Conservation (phyloP, 1,139 yeast species). For the Yamadazyma kanchanaburiensis region DNA sequence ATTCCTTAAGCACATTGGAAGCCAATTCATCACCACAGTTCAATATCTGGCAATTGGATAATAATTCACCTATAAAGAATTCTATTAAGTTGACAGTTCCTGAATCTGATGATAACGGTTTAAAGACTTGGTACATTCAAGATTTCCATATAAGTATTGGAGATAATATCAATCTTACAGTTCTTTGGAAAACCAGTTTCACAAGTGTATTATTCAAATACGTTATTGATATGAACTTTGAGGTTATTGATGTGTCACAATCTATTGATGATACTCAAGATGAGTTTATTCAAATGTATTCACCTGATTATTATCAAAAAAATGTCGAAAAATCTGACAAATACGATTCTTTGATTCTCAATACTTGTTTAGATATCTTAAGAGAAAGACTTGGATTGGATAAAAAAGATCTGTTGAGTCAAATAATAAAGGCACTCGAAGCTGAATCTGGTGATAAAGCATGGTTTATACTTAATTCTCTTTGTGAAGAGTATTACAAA, state of each 20-base stretch:
- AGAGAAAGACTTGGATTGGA: slow-evolving; percentile 20
- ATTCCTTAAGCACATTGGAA: slow-evolving; percentile 11
- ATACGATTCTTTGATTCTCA: slow-evolving; percentile 42
- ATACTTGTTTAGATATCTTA: slow-evolving; percentile 36
- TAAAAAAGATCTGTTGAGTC: slow-evolving; percentile 14
- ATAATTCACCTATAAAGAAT: slow-evolving; percentile 1
- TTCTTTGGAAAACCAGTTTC: slow-evolving; percentile 66
- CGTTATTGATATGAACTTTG: slow-evolving; percentile 17
- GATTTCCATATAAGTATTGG: slow-evolving; percentile 31
- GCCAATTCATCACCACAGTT: slow-evolving; percentile 18
- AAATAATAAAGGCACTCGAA: slow-evolving; percentile 16
- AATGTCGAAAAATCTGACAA: slow-evolving; percentile 46
- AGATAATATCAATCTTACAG: slow-evolving; percentile 20
- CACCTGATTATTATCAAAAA: slow-evolving; percentile 35
- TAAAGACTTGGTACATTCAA: slow-evolving; percentile 50
- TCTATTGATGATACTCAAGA: slow-evolving; percentile 10
- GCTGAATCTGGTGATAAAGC: slow-evolving; percentile 10
- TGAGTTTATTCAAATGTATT: slow-evolving; percentile 24
- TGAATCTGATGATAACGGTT: too few relatives aligned
- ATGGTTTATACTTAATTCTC: slow-evolving; percentile 60
- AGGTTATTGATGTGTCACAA: slow-evolving; percentile 9
- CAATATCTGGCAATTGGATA: slow-evolving; percentile 21
- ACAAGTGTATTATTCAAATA: slow-evolving; percentile 40
- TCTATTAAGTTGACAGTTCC: slow-evolving; percentile 1
- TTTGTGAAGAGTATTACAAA: slow-evolving; percentile 65